phyloP scores from a whole-genome alignment of 495 filamentous ascomycete species.

The Penicillium ucsense region DNA sequence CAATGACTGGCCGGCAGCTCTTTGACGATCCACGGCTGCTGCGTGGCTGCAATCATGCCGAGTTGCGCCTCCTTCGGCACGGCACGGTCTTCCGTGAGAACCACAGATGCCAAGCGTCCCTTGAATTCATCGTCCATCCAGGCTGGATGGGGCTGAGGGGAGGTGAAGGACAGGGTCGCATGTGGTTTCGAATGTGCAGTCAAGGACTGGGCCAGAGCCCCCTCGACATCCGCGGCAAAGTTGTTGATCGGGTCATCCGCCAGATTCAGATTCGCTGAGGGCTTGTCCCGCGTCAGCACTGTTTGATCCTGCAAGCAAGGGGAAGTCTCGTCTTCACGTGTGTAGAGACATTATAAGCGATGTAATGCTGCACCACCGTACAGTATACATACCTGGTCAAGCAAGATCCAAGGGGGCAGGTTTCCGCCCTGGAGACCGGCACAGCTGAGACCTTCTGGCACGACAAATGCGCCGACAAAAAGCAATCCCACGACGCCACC shows the following conservation, averaged over 20 bases:
- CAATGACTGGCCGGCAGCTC: constrained; percentile 18
- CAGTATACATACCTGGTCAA: constrained; percentile 11
- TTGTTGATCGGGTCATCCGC: constrained; percentile 11
- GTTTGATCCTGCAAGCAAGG: not conserved
- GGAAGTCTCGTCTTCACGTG: too few relatives aligned
- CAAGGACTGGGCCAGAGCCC: not conserved
- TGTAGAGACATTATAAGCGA: too few relatives aligned
- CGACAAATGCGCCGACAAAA: constrained; percentile 20
- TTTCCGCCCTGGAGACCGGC: constrained; percentile 17
- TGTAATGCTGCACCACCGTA: too few relatives aligned
- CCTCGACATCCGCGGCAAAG: constrained; percentile 20
- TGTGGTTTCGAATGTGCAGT: constrained; percentile 14
- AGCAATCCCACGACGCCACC: constrained; percentile 22
- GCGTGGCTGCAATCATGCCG: constrained; percentile 14
- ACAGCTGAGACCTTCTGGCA: constrained; percentile 18
- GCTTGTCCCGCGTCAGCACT: constrained; percentile 6
- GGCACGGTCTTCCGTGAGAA: constrained; percentile 14
- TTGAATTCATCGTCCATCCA: constrained; percentile 13
- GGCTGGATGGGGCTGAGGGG: constrained; percentile 16
- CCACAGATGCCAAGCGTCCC: constrained; percentile 13
- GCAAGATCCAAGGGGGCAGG: constrained; percentile 17
- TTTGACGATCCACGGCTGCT: constrained; percentile 14
- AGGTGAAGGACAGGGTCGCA: constrained; percentile 16
- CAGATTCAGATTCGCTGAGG: constrained; percentile 9
- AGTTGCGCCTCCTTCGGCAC: constrained; percentile 18